These are phyloP conservation scores for Scytalidium sp. DNA, from an alignment of 2,329 filamentous ascomycete genomes.

Conservation along the genomic window DNA sequence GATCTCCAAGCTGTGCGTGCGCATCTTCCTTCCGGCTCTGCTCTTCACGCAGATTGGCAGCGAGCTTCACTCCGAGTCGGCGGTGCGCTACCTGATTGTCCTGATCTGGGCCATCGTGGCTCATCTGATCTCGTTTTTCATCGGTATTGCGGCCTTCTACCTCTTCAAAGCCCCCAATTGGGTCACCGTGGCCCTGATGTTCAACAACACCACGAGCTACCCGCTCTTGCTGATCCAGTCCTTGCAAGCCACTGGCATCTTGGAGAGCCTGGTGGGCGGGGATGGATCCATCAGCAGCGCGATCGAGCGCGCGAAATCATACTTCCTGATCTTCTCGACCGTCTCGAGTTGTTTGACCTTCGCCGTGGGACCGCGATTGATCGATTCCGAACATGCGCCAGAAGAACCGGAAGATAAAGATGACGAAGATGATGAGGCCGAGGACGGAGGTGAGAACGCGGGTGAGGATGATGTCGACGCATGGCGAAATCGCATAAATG, in stretches of 20 bases:
- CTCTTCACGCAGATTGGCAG: slow-evolving; percentile 43
- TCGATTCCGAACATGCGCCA: slow-evolving; percentile 42
- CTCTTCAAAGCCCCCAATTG: slow-evolving; percentile 41
- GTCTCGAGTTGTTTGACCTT: slow-evolving; percentile 63
- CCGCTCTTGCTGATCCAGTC: slow-evolving; percentile 42
- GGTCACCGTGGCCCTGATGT: slow-evolving; percentile 42
- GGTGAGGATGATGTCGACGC: slow-evolving; percentile 3
- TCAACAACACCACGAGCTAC: slow-evolving; percentile 47
- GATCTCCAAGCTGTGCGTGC: slow-evolving; percentile 44
- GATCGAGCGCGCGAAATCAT: slow-evolving; percentile 59
- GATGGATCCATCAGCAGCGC: slow-evolving; percentile 43
- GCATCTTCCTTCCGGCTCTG: slow-evolving; percentile 44
- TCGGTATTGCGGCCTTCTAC: slow-evolving; percentile 35
- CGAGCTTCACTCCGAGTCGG: slow-evolving; percentile 35
- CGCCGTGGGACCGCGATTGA: slow-evolving; percentile 56
- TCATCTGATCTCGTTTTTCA: slow-evolving; percentile 36
- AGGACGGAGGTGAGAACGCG: slow-evolving; percentile 17
- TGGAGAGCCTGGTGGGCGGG: slow-evolving; percentile 41
- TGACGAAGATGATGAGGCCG: slow-evolving; percentile 16
- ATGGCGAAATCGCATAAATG: slow-evolving; percentile 30
- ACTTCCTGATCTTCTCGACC: slow-evolving; percentile 64
- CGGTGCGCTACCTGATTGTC: slow-evolving; percentile 34
- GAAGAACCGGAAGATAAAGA: slow-evolving; percentile 27
- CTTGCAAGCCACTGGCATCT: slow-evolving; percentile 43
- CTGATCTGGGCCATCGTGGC: slow-evolving; percentile 39